These are phyloP conservation scores for Cryphonectria parasitica DNA, from an alignment of 2,329 filamentous ascomycete genomes.

Conservation along the genomic window DNA sequence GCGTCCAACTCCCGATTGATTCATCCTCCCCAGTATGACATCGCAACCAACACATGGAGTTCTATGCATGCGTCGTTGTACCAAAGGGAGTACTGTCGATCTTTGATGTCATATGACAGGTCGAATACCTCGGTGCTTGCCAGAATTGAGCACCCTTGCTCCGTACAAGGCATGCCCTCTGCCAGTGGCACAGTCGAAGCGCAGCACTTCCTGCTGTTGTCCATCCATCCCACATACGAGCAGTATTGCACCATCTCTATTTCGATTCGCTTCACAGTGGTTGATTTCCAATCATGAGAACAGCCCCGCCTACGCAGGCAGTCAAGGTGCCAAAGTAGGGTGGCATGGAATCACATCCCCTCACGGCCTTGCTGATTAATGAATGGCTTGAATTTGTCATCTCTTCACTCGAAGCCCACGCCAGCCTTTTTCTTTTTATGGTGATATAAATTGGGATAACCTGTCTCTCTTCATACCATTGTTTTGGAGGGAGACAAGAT, in stretches of 20 bases:
- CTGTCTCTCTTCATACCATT: too few relatives aligned
- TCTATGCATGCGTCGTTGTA: background rate
- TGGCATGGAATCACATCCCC: background rate
- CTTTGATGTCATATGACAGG: background rate
- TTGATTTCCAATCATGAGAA: background rate
- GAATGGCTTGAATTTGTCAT: background rate
- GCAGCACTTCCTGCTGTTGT: background rate
- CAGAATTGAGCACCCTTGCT: background rate
- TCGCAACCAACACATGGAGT: background rate
- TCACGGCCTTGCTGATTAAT: background rate
- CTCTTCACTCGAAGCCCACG: background rate
- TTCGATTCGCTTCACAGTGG: background rate
- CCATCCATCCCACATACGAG: background rate
- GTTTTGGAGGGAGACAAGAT: background rate
- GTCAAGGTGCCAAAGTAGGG: background rate
- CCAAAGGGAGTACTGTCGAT: background rate
- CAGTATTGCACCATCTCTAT: background rate
- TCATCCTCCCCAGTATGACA: background rate
- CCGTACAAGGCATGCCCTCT: too few relatives aligned
- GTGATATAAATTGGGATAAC: background rate
- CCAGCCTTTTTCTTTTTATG: background rate
- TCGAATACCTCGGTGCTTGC: background rate
- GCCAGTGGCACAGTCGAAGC: too few relatives aligned
- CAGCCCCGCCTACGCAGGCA: background rate
- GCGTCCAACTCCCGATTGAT: background rate